Percentiles rank a stretch among this genome's conserved stretches.
Conservation (phyloP, 2,329 filamentous ascomycete species). For the Epichloe elymi region DNA sequence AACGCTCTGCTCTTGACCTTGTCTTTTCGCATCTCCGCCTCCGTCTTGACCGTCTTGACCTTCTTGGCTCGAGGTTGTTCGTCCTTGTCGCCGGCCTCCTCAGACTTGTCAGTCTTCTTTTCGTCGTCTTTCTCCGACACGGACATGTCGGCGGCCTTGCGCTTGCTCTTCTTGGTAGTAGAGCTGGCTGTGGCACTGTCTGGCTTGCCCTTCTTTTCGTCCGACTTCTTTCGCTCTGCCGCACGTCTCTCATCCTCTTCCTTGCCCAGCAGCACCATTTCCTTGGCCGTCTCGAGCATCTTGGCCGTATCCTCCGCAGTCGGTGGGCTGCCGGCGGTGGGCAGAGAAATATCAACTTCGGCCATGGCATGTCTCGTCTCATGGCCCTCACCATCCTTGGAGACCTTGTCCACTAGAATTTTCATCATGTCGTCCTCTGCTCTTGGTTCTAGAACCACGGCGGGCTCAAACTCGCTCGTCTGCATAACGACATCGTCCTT, state of each 20-base stretch:
- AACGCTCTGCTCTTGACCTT: slow-evolving; percentile 76
- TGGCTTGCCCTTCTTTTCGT: slow-evolving; percentile 26
- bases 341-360: slow-evolving; percentile 58
- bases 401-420: slow-evolving; percentile 53
- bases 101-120: slow-evolving; percentile 23
- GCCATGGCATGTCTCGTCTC: slow-evolving; percentile 62
- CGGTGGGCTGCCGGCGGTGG: slow-evolving; percentile 48
- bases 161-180: slow-evolving; percentile 46
- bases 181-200: slow-evolving; percentile 16
- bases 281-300: slow-evolving; percentile 76
- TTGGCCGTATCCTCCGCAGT: slow-evolving; percentile 64
- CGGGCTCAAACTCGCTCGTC: slow-evolving; percentile 36
- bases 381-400: slow-evolving; percentile 38
- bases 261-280: slow-evolving; percentile 66
- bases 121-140: slow-evolving; percentile 43
- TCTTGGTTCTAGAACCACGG: slow-evolving; percentile 34
- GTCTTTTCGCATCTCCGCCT: slow-evolving; percentile 72
- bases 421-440: slow-evolving; percentile 50
- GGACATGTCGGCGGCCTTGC: slow-evolving; percentile 60
- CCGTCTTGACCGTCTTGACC: slow-evolving; percentile 64
- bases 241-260: slow-evolving; percentile 28
- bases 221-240: slow-evolving; percentile 25
- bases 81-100: slow-evolving; percentile 19
- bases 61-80: slow-evolving; percentile 54
- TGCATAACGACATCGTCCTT: slow-evolving; percentile 27